Conservation (phyloP, 139 green algal genomes). For the Closterium sp. region DNA sequence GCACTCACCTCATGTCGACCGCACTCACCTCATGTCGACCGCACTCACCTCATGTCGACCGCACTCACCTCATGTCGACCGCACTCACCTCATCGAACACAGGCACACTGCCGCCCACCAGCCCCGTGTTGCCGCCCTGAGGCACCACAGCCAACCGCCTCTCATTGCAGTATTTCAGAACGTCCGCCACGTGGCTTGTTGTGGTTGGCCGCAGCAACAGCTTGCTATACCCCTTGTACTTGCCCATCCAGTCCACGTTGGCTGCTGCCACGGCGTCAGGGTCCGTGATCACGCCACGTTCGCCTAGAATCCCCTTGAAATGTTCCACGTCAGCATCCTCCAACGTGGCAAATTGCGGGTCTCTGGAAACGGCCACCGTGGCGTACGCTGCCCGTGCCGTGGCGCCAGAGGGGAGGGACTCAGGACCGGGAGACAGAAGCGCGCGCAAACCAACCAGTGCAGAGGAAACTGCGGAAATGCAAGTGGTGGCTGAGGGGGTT, state of each 20-base stretch:
- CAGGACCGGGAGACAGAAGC: background rate
- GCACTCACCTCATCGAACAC: constrained; percentile 82
- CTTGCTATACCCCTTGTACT: constrained; percentile 71
- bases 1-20: no score
- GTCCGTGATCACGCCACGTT: constrained; percentile 66
- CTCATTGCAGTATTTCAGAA: constrained; percentile 61
- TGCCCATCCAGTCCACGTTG: constrained; percentile 91
- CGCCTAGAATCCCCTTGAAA: constrained; percentile 68
- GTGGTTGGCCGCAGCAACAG: constrained; percentile 1
- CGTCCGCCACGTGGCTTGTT: background rate
- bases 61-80: no score
- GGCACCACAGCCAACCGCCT: constrained; percentile 82
- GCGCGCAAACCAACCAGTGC: background rate
- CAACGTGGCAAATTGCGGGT: constrained; percentile 53
- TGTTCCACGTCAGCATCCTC: constrained; percentile 54
- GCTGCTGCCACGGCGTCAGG: constrained; percentile 59
- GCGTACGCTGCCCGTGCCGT: background rate
- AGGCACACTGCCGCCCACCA: constrained; percentile 87
- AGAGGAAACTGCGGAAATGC: background rate
- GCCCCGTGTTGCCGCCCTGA: constrained; percentile 93
- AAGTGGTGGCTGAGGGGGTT: background rate
- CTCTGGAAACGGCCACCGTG: background rate
- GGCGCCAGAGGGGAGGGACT: background rate
- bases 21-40: no score
- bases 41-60: no score